These are phyloP conservation scores for Pichia sp. DNA, from an alignment of 1,139 yeast genomes.

Conservation along the genomic window DNA sequence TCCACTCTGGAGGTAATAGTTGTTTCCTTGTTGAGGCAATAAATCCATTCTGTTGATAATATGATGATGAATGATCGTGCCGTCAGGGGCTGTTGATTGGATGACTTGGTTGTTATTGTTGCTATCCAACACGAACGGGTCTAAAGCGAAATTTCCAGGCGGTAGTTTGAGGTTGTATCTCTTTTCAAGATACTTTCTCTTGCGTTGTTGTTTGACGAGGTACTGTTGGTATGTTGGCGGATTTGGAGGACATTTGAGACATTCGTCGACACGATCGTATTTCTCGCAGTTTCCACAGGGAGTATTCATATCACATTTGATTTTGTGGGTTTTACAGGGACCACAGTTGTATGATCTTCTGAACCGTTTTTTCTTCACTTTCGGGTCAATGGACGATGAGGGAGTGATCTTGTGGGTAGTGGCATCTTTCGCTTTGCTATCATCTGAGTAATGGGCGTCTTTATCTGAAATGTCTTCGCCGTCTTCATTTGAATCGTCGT, in stretches of 20 bases:
- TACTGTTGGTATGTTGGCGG: slow-evolving; percentile 40
- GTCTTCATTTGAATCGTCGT: too few species aligned
- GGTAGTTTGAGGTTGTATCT: neutral
- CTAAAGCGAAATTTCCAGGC: neutral
- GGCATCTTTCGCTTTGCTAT: neutral
- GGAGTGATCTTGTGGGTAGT: too few species aligned
- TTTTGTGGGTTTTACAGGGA: slow-evolving; percentile 51
- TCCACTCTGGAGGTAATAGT: too few species aligned
- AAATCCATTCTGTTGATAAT: too few species aligned
- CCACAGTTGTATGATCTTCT: slow-evolving; percentile 58
- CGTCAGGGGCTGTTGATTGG: too few species aligned
- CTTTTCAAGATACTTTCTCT: slow-evolving; percentile 16
- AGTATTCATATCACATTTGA: slow-evolving; percentile 49
- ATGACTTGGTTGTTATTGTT: too few species aligned
- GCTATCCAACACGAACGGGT: neutral
- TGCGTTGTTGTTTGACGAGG: slow-evolving; percentile 19
- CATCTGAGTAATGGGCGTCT: too few species aligned
- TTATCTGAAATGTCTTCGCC: too few species aligned
- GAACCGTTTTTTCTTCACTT: slow-evolving; percentile 22
- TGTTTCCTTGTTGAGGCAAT: too few species aligned
- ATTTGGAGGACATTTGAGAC: slow-evolving; percentile 43
- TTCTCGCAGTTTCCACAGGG: slow-evolving; percentile 51
- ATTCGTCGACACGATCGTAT: slow-evolving; percentile 39
- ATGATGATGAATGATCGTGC: too few species aligned
- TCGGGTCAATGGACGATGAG: too few species aligned